A percentile compares a stretch with the other conserved stretches of the same genome.
These are phyloP conservation scores for Suillus alpinus DNA, from an alignment of 768 basidiomycete species.

Conservation along the genomic window DNA sequence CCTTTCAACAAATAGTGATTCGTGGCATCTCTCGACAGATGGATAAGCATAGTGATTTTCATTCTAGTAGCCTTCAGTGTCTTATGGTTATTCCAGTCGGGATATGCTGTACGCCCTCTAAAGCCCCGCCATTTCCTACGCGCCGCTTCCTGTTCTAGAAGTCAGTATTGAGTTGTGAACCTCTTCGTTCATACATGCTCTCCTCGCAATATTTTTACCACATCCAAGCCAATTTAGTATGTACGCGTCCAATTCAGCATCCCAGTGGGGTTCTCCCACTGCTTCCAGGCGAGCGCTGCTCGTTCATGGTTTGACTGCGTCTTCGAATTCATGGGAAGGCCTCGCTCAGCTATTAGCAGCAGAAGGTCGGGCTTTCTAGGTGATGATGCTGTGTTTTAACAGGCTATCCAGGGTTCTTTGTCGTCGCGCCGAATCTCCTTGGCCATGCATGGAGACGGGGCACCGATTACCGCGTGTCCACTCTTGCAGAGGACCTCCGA, in stretches of 20 bases:
- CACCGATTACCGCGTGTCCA: constrained; percentile 6
- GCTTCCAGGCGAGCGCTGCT: constrained; percentile 14
- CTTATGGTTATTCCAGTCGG: not conserved
- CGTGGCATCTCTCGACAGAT: not conserved
- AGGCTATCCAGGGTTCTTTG: constrained; percentile 11
- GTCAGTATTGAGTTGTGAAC: too few species aligned
- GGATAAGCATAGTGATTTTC: not conserved
- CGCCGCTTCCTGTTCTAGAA: too few species aligned
- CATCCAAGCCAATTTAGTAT: not conserved
- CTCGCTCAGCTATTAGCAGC: constrained; percentile 9
- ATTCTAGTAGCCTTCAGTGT: not conserved
- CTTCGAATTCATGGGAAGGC: constrained; percentile 18
- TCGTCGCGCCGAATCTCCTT: constrained; percentile 17
- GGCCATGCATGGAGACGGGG: constrained; percentile 11
- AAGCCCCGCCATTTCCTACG: not conserved
- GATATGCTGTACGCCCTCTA: not conserved
- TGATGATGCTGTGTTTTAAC: not conserved
- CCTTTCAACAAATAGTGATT: not conserved
- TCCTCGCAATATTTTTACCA: not conserved
- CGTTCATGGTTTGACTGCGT: constrained; percentile 15
- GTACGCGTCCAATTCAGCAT: constrained; percentile 4
- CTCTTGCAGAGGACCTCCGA: constrained; percentile 11
- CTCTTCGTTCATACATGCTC: not conserved
- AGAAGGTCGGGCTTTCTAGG: constrained; percentile 8
- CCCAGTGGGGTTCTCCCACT: constrained; percentile 13